Conservation (phyloP, 441 rosid species). For the Erysimum pusillum region DNA sequence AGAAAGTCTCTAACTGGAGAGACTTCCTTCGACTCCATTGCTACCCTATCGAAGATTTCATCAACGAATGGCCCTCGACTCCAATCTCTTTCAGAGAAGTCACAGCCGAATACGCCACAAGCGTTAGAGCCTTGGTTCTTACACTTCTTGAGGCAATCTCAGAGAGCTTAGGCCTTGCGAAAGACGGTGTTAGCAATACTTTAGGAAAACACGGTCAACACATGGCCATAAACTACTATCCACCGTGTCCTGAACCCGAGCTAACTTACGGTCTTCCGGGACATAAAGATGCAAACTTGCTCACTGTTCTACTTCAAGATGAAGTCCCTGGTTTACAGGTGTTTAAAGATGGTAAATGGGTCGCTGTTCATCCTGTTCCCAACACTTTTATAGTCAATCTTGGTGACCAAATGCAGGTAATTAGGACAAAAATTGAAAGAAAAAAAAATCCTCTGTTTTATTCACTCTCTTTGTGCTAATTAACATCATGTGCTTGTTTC, state of each 20-base stretch:
- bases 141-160: slow-evolving; percentile 63
- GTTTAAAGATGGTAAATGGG: slow-evolving; percentile 58
- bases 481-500: slow-evolving; percentile 5
- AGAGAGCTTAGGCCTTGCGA: slow-evolving; percentile 60
- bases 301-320: slow-evolving; percentile 67
- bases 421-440: background rate
- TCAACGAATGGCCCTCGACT: slow-evolving; percentile 63
- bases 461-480: background rate
- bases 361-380: slow-evolving; percentile 61
- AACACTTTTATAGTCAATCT: slow-evolving; percentile 64
- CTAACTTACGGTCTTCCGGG: slow-evolving; percentile 64
- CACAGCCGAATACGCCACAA: slow-evolving; percentile 59
- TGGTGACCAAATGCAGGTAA: slow-evolving; percentile 71
- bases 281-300: slow-evolving; percentile 62
- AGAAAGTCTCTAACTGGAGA: slow-evolving; percentile 69
- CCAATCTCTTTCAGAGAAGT: slow-evolving; percentile 61
- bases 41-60: slow-evolving; percentile 57
- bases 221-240: slow-evolving; percentile 70
- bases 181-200: slow-evolving; percentile 38
- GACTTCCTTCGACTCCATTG: slow-evolving; percentile 72
- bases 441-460: background rate
- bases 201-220: slow-evolving; percentile 62
- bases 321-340: slow-evolving; percentile 62
- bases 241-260: slow-evolving; percentile 66
- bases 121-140: slow-evolving; percentile 52